These are phyloP conservation scores for Xerocomellus amylosporus DNA, from an alignment of 768 basidiomycete species.

Conservation along the genomic window DNA sequence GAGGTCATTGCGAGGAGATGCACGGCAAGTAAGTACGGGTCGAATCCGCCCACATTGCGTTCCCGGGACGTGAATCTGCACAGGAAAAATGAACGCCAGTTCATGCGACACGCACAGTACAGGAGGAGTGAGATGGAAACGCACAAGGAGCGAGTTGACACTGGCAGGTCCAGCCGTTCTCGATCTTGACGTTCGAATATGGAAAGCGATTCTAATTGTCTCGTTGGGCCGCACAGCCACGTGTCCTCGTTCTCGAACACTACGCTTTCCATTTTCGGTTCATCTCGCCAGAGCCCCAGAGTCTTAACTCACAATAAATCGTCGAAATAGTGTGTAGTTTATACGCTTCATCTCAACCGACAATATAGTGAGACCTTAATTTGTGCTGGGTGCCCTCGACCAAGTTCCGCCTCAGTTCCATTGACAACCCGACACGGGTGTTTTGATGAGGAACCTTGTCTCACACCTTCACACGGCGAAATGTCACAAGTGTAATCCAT, in stretches of 20 bases:
- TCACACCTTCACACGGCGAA: background rate
- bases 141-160: background rate
- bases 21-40: too few relatives aligned
- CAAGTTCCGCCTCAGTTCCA: background rate
- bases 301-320: background rate
- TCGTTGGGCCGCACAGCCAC: constrained; percentile 22
- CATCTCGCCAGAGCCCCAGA: background rate
- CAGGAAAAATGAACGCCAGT: background rate
- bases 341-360: background rate
- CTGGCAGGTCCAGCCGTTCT: accelerated
- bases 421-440: background rate
- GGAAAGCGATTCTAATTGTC: constrained; percentile 20
- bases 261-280: constrained; percentile 23
- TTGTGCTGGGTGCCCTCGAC: background rate
- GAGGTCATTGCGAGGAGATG: background rate
- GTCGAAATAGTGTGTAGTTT: background rate
- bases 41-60: background rate
- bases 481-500: constrained; percentile 1
- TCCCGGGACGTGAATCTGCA: background rate
- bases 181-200: background rate
- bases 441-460: background rate
- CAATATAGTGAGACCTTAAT: too few relatives aligned
- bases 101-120: background rate
- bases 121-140: background rate
- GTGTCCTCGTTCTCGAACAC: constrained; percentile 10